These are phyloP conservation scores for Orobanche coerulescens DNA, from an alignment of 257 asterid genomes.

Conservation along the genomic window DNA sequence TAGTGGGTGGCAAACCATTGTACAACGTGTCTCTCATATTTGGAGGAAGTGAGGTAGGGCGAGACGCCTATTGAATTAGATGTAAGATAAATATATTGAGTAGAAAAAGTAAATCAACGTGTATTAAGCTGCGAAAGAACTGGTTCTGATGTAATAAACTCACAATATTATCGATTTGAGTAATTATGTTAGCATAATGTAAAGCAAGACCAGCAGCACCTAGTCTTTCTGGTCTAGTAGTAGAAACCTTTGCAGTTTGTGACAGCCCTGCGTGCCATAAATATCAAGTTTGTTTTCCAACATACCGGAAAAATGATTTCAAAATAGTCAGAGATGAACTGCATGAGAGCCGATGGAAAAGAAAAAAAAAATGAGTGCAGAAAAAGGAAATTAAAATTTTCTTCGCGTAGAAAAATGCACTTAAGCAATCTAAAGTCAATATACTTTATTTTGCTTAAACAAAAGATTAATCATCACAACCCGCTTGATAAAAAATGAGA, in stretches of 20 bases:
- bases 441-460: no score
- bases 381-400: no score
- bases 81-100: not conserved
- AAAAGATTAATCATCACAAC: no score
- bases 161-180: slow-evolving; percentile 86
- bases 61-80: slow-evolving; percentile 52
- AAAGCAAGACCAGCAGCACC: slow-evolving; percentile 91
- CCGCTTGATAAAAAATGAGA: no score
- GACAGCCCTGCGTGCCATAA: slow-evolving; percentile 60
- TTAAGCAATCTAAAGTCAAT: no score
- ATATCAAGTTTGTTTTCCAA: no score
- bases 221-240: slow-evolving; percentile 58
- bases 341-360: no score
- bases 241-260: slow-evolving; percentile 38
- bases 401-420: no score
- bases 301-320: no score
- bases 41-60: slow-evolving; percentile 93
- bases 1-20: slow-evolving; percentile 71
- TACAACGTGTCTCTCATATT: slow-evolving; percentile 82
- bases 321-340: no score
- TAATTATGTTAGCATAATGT: slow-evolving; percentile 89
- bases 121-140: not conserved
- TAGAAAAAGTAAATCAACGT: not conserved
- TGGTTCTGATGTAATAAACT: slow-evolving; percentile 26
- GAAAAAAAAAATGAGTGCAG: no score